Percentiles rank a stretch among this genome's conserved stretches.
Evolutionary conservation across 2,329 filamentous ascomycete species (phyloP).

Genomic region (Phialophora verrucosa): DNA sequence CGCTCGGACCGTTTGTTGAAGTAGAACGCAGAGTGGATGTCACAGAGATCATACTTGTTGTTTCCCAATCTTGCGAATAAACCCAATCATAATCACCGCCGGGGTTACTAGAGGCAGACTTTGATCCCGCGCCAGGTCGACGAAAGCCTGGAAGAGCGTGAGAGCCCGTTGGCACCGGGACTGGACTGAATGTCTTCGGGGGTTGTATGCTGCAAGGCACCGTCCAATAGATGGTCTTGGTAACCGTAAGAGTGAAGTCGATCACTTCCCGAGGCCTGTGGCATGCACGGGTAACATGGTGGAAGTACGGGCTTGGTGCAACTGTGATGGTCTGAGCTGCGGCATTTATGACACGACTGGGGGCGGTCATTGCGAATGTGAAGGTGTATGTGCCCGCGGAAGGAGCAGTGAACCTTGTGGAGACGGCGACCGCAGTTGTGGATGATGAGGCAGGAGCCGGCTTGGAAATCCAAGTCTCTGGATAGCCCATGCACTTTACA

Average conservation of each 20-base stretch:
- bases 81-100: constrained; percentile 22
- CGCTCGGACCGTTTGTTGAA: not conserved
- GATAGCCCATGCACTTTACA: constrained; percentile 26
- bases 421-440: constrained; percentile 15
- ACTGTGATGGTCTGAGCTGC: constrained; percentile 30
- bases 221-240: constrained; percentile 33
- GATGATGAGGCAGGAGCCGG: constrained; percentile 25
- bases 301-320: constrained; percentile 32
- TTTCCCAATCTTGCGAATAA: constrained; percentile 27
- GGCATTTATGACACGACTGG: constrained; percentile 14
- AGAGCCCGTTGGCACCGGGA: constrained; percentile 27
- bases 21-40: not conserved
- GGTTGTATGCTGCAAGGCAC: constrained; percentile 27
- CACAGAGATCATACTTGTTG: constrained; percentile 9
- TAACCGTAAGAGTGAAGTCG: constrained; percentile 35
- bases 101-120: not conserved
- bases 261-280: constrained; percentile 27
- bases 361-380: constrained; percentile 33
- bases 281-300: constrained; percentile 28
- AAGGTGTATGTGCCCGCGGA: constrained; percentile 33
- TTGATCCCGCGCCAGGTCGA: not conserved
- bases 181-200: constrained; percentile 23
- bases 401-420: constrained; percentile 28
- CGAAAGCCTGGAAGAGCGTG: constrained; percentile 18
- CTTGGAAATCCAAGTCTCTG: constrained; percentile 34